phyloP scores from a whole-genome alignment of 129 eudicot species.

The Sambucus nigra region DNA sequence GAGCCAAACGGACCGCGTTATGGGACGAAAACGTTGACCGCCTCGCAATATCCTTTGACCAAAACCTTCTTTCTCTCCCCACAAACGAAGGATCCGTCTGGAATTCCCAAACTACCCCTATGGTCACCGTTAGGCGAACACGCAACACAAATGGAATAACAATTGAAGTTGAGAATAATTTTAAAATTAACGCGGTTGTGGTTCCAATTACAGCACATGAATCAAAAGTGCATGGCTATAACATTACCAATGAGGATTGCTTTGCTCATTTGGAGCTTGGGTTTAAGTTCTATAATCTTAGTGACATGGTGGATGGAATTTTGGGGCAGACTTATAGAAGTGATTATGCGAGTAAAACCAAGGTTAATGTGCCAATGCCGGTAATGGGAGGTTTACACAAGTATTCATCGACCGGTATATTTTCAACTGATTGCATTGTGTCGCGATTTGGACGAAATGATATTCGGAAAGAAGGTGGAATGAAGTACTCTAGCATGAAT shows the following conservation, averaged over 20 bases:
- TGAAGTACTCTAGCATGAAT: not conserved
- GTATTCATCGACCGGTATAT: conserved; percentile 20
- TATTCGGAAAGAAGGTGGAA: conserved; percentile 1
- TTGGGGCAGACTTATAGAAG: conserved; percentile 40
- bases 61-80: conserved; percentile 18
- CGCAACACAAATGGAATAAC: conserved; percentile 14
- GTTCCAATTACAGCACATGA: conserved; percentile 28
- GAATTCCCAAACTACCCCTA: conserved; percentile 12
- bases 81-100: conserved; percentile 7
- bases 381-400: conserved; percentile 25
- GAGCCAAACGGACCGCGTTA: conserved; percentile 24
- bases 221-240: conserved; percentile 35
- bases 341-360: conserved; percentile 27
- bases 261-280: conserved; percentile 37
- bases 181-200: conserved; percentile 21
- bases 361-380: conserved; percentile 29
- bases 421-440: conserved; percentile 27
- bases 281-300: conserved; percentile 27
- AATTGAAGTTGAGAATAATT: conserved; percentile 22
- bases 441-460: conserved; percentile 16
- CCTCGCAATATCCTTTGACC: conserved; percentile 17
- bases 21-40: conserved; percentile 37
- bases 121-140: conserved; percentile 23
- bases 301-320: conserved; percentile 29
- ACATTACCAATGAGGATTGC: conserved; percentile 27